phyloP scores from a whole-genome alignment of 306 rosid genomes.

The Lotus japonicus region DNA sequence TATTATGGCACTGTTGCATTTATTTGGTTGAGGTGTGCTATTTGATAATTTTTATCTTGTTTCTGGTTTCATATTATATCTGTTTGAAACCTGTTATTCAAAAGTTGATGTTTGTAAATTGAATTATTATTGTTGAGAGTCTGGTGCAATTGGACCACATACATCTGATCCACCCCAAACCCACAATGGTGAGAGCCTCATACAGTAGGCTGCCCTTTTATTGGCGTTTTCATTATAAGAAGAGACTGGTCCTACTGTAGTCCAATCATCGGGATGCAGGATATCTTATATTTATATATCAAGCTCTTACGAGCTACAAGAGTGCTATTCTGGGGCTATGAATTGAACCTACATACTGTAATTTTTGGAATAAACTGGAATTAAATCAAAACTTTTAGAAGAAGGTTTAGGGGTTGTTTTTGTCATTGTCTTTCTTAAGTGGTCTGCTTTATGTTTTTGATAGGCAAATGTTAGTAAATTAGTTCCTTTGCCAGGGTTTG shows the following conservation, averaged over 20 bases:
- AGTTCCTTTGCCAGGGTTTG: no score
- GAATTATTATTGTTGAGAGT: neutral
- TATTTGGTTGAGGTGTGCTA: neutral
- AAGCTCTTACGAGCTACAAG: neutral
- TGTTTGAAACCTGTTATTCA: neutral
- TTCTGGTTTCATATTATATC: constrained; percentile 5
- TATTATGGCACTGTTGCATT: neutral
- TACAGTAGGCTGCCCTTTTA: neutral
- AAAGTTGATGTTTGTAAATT: neutral
- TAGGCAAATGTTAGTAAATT: no score
- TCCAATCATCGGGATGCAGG: neutral
- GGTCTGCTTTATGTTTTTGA: neutral
- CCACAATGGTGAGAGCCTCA: neutral
- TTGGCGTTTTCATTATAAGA: no score
- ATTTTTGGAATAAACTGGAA: neutral
- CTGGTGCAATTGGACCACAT: neutral
- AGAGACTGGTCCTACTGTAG: neutral
- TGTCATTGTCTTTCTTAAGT: neutral
- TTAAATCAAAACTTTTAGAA: neutral
- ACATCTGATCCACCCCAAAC: neutral
- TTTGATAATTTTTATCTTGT: neutral
- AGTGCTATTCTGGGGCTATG: neutral
- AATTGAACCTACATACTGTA: neutral
- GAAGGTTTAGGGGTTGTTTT: neutral
- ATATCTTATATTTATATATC: neutral